Base-by-base conservation (phyloP, 2,329 filamentous ascomycete genomes). In the Emmonsiellopsis sp. region DNA sequence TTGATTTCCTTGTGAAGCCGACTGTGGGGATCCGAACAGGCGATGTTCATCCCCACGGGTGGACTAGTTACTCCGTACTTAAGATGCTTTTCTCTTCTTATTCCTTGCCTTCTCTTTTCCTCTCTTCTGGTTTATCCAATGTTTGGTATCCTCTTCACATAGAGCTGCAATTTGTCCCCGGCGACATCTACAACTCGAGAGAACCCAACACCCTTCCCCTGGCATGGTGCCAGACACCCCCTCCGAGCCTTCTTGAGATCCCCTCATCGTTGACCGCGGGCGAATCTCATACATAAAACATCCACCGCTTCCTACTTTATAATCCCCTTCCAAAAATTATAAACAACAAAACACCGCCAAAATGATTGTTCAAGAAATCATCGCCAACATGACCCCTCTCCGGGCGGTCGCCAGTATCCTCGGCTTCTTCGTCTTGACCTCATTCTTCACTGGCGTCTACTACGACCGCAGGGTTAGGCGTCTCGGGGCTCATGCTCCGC, bases 361-460 rank as follows among this genome's bases (percentile, higher is more conserved):
- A 72, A 79, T 59, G 66, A 65, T 83, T 49, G 30, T 46, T 34
- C 79, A 82, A 60, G 61, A 70, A 35, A 53, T 78, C 32, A 46
- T 79, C 56, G 68, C 71, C 54, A 66, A 73, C 54, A 60, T 76
- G 62, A 79, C 79, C 54, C 59, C 72, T 51, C 72, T 68, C 54
- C 64, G 66, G 51, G 57, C 72, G 15, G 53, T 72, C 46, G 50
- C 75, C 32, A 65, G 73, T 57, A 26, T 74, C 35, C 55, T 72
- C 5, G 66, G 66, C 45, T 61, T 69, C 9, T 72, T 73, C 46
- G 53, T 70, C 5, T 45, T 78, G 43, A 71, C 72, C 54, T 67
- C 62, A 43, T 53, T 65, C 45, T 52, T 65, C 45, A 61, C 62
- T 41, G 66, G 65, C 51, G 34, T 67, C 20, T 63, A 64, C 30